Evolutionary conservation across 768 basidiomycete species (phyloP), one percentile per base, ranked within the genome.

Genomic region (Rhizopogon vinicolor): DNA sequence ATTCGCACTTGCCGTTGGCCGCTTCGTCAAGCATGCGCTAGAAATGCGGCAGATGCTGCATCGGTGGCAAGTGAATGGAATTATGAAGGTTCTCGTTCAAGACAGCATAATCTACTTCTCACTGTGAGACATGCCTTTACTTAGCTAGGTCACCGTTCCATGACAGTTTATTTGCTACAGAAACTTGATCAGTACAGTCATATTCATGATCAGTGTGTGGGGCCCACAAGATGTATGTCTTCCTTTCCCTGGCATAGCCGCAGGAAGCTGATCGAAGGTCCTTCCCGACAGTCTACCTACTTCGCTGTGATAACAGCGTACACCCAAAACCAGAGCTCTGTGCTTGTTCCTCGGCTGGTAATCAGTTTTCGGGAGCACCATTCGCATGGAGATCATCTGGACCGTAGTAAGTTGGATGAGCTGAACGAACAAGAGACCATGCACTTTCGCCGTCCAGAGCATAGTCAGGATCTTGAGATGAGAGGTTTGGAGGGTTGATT

Each of bases 361-460:
- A 52, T 66, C 55, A 60, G 58, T 16, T 64, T 66, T n/a, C 55
- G 54, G 19, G 55, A 66, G 51, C 53, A 52, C 22, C 60, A 61
- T 39, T 53, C 44, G 4, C 41, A 56, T 19, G 53, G 52, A 3
- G n/a, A 54, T 10, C 44, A 55, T 41, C 9, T 41, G 9, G 18
- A 41, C 16, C 18, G 25, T 25, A 25, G 25, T 25, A 25, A 25
- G 25, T 25, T 25, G 25, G 25, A 25, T 25, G 25, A 25, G 4
- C 25, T 25, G 25, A 25, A 25, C 3, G 25, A 25, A 25, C 25
- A 25, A 25, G 25, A 25, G 25, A 25, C 25, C 3, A 25, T 25
- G 25, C 25, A 25, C 25, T 25, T 25, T 25, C 25, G 25, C 25
- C 25, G 25, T 25, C 25, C 25, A 25, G 25, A 25, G 5, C 4